These are phyloP conservation scores for Mycena rosella DNA, from an alignment of 768 basidiomycete genomes.

Conservation along the genomic window DNA sequence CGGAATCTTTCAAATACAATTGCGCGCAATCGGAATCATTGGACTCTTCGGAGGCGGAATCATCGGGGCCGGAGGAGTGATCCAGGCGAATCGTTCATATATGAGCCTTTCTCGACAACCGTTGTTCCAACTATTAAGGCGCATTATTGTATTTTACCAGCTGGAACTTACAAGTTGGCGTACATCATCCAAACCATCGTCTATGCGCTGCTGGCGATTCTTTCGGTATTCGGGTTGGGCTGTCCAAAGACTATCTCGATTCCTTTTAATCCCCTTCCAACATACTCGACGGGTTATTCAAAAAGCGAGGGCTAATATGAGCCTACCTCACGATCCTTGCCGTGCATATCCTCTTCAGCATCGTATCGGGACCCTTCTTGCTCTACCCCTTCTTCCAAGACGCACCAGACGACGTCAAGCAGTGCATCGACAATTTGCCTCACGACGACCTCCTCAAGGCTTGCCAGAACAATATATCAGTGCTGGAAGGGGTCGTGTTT, in stretches of 20 bases:
- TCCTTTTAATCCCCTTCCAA: constrained; percentile 38
- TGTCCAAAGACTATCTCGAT: neutral
- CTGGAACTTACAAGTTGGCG: constrained; percentile 54
- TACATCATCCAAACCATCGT: constrained; percentile 57
- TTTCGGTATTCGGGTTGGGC: constrained; percentile 62
- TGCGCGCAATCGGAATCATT: constrained; percentile 53
- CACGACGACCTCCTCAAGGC: constrained; percentile 46
- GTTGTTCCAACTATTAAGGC: neutral
- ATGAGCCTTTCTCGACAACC: constrained; percentile 15
- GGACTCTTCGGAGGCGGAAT: constrained; percentile 58
- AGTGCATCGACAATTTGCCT: constrained; percentile 52
- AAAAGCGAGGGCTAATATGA: constrained; percentile 55
- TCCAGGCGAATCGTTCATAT: constrained; percentile 50
- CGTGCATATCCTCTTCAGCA: constrained; percentile 59
- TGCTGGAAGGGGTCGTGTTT: constrained; percentile 58
- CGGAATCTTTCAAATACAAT: neutral
- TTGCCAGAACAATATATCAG: constrained; percentile 54
- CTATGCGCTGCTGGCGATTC: constrained; percentile 55
- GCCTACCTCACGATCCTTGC: constrained; percentile 58
- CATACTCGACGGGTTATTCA: constrained; percentile 57
- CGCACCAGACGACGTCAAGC: constrained; percentile 50
- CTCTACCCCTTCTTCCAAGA: constrained; percentile 60
- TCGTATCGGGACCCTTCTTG: constrained; percentile 58
- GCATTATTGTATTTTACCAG: constrained; percentile 37
- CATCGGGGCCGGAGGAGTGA: constrained; percentile 54